A percentile compares a stretch with the other conserved stretches of the same genome.
Evolutionary conservation across 768 basidiomycete genomes (phyloP).

Genomic region (Trametopsis cervina): DNA sequence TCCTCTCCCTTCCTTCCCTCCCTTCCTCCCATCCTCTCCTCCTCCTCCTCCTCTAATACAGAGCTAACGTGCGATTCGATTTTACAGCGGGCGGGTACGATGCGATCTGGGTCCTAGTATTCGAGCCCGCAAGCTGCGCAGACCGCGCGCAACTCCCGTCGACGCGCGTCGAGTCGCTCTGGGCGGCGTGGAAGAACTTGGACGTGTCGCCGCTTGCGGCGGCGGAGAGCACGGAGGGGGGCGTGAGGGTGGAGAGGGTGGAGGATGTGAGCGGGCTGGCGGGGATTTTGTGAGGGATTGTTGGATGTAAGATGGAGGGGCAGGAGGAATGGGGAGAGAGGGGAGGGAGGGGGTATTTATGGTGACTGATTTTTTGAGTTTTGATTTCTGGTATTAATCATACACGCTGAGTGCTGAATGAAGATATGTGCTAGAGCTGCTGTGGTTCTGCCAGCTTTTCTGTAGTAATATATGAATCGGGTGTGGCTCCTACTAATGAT

Average conservation of each 20-base stretch:
- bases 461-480: too few species aligned
- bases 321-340: background rate
- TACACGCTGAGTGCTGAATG: too few species aligned
- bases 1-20: background rate
- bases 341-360: too few species aligned
- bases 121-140: conserved; percentile 39
- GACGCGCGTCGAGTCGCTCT: conserved; percentile 57
- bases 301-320: background rate
- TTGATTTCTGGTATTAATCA: too few species aligned
- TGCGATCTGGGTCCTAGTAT: conserved; percentile 88
- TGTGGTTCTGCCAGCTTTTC: too few species aligned
- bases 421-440: too few species aligned
- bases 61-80: background rate
- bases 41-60: too few species aligned
- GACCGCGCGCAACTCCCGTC: conserved; percentile 42
- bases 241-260: conserved; percentile 56
- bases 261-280: conserved; percentile 50
- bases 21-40: background rate
- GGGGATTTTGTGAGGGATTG: conserved; percentile 14
- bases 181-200: conserved; percentile 55
- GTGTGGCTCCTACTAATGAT: too few species aligned
- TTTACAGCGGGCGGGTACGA: conserved; percentile 90
- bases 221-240: conserved; percentile 60
- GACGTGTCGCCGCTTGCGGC: conserved; percentile 68
- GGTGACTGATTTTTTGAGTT: too few species aligned